Conservation (phyloP, 2,329 filamentous ascomycete species). For the Diaporthe citrichinensis region DNA sequence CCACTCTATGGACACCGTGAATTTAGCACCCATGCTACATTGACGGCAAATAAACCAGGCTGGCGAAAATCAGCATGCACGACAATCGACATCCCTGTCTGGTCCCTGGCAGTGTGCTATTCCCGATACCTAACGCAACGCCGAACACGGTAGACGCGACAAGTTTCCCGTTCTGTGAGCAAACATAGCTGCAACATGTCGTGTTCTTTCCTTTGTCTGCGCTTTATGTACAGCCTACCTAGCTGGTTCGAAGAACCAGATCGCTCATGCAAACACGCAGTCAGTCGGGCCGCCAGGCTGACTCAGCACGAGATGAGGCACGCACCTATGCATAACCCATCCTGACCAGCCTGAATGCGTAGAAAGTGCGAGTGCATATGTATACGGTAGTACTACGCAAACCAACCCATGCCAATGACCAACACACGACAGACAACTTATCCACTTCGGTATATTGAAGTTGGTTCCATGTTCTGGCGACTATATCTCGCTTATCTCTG, state of each 20-base stretch:
- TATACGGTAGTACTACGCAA: too few species aligned
- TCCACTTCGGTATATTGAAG: not conserved
- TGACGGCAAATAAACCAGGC: not conserved
- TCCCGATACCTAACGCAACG: not conserved
- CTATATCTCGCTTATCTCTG: too few species aligned
- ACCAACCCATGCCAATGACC: not conserved
- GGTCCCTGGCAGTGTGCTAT: not conserved
- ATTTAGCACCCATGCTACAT: not conserved
- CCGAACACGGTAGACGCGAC: not conserved
- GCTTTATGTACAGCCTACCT: not conserved
- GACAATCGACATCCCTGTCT: constrained; percentile 15
- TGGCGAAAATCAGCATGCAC: not conserved
- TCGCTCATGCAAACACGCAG: not conserved
- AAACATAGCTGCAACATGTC: not conserved
- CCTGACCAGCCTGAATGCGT: not conserved
- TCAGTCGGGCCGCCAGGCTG: not conserved
- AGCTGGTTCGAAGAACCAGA: not conserved
- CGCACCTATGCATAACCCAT: too few species aligned
- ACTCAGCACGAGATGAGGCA: not conserved
- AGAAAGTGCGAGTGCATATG: not conserved
- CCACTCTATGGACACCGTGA: not conserved
- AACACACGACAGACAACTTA: too few species aligned
- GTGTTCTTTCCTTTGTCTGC: not conserved
- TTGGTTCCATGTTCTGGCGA: not conserved
- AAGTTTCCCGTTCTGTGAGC: not conserved